phyloP scores from a whole-genome alignment of 2,329 filamentous ascomycete species.

The Pseudogymnoascus sp. region DNA sequence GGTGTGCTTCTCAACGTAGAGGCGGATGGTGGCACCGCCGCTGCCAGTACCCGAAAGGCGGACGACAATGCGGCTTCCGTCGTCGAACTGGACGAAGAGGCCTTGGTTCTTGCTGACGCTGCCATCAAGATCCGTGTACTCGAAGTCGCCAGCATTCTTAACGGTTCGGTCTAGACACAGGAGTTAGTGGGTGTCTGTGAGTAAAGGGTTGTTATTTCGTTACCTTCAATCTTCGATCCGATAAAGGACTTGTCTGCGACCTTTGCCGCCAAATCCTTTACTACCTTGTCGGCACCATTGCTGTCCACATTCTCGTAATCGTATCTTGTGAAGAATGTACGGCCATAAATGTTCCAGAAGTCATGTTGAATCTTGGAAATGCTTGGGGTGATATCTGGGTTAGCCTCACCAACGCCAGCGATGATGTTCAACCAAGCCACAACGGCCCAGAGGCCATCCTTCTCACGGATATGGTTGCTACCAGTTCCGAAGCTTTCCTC shows the following conservation, averaged over 20 bases:
- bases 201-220: constrained; percentile 16
- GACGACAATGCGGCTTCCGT: constrained; percentile 90
- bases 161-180: constrained; percentile 62
- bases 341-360: constrained; percentile 94
- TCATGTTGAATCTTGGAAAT: constrained; percentile 95
- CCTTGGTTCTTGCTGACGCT: constrained; percentile 95
- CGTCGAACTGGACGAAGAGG: constrained; percentile 87
- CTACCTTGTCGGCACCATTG: constrained; percentile 84
- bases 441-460: constrained; percentile 96
- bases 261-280: constrained; percentile 70
- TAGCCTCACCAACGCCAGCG: constrained; percentile 80
- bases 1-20: constrained; percentile 97
- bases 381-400: constrained; percentile 72
- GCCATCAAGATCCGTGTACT: constrained; percentile 97
- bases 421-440: constrained; percentile 99
- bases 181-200: constrained; percentile 11
- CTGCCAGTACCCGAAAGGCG: constrained; percentile 92
- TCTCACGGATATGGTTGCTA: constrained; percentile 97
- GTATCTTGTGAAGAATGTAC: constrained; percentile 98
- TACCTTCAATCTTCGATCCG: constrained; percentile 71
- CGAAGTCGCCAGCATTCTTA: constrained; percentile 87
- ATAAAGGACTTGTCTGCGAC: constrained; percentile 70
- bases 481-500: constrained; percentile 98
- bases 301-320: constrained; percentile 95
- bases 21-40: constrained; percentile 88